These are phyloP conservation scores for Lunasporangiospora selenospora DNA, from an alignment of 192 early-diverging fungal species.

Conservation along the genomic window DNA sequence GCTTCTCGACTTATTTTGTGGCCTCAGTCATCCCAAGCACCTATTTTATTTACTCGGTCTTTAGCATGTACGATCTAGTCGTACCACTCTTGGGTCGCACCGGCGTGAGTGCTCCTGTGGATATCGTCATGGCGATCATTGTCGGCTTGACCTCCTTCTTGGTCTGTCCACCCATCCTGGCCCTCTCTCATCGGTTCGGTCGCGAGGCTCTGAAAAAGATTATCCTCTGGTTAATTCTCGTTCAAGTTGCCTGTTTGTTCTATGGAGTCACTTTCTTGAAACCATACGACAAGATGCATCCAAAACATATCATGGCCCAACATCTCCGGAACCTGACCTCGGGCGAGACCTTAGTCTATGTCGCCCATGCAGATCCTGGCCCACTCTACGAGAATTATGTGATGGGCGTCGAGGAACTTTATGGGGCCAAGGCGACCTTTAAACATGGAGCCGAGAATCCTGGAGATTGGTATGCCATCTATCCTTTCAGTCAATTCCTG, in stretches of 20 bases:
- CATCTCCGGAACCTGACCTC: slow-evolving; percentile 69
- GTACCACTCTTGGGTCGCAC: slow-evolving; percentile 75
- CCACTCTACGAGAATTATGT: slow-evolving; percentile 53
- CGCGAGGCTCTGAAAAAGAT: slow-evolving; percentile 30
- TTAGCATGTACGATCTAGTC: slow-evolving; percentile 63
- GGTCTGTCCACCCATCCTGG: slow-evolving; percentile 52
- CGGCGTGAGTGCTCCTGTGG: slow-evolving; percentile 68
- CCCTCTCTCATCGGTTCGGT: slow-evolving; percentile 60
- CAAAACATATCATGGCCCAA: slow-evolving; percentile 68
- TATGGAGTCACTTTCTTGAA: slow-evolving; percentile 23
- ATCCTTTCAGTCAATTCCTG: slow-evolving; percentile 68
- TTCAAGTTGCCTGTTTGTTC: slow-evolving; percentile 41
- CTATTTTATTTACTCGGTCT: slow-evolving; percentile 44
- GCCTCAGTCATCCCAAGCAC: slow-evolving; percentile 29
- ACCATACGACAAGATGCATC: slow-evolving; percentile 67
- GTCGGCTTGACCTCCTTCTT: slow-evolving; percentile 57
- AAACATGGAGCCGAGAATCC: slow-evolving; percentile 39
- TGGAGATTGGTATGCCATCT: slow-evolving; percentile 64
- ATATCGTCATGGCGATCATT: slow-evolving; percentile 66
- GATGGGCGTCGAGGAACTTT: slow-evolving; percentile 41
- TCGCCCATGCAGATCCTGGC: slow-evolving; percentile 68
- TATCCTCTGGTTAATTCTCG: slow-evolving; percentile 29
- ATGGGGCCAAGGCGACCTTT: slow-evolving; percentile 38
- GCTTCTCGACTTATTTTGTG: slow-evolving; percentile 41
- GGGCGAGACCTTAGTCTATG: slow-evolving; percentile 56